phyloP scores from a whole-genome alignment of 306 rosid species.

The Quercus variabilis region DNA sequence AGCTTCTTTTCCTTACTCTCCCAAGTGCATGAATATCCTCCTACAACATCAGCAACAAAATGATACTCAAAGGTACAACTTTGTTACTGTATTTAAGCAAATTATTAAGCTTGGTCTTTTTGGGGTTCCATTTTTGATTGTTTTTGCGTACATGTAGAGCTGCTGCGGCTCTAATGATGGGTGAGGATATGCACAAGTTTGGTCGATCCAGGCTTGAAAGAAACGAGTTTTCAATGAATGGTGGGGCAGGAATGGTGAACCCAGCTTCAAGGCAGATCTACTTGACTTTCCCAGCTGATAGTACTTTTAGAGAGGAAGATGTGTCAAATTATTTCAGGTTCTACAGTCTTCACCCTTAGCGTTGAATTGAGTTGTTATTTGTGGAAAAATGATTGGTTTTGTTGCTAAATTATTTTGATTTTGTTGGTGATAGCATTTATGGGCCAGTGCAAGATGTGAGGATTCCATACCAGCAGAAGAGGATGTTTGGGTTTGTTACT shows the following conservation, averaged over 20 bases:
- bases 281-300: slow-evolving; percentile 96
- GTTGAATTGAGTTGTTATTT: neutral
- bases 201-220: slow-evolving; percentile 71
- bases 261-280: slow-evolving; percentile 97
- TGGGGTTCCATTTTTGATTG: neutral
- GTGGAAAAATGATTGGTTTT: neutral
- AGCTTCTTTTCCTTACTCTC: slow-evolving; percentile 67
- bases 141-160: slow-evolving; percentile 40
- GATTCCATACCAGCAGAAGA: slow-evolving; percentile 96
- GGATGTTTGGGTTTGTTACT: slow-evolving; percentile 97
- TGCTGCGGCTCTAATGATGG: slow-evolving; percentile 86
- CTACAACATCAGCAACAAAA: slow-evolving; percentile 52
- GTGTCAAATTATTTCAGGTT: slow-evolving; percentile 96
- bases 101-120: neutral
- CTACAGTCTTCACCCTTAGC: neutral
- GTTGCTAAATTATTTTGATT: slow-evolving; percentile 6
- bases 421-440: slow-evolving; percentile 51
- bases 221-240: slow-evolving; percentile 56
- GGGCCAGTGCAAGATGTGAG: slow-evolving; percentile 99
- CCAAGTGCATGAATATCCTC: slow-evolving; percentile 68
- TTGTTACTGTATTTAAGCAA: neutral
- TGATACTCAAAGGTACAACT: slow-evolving; percentile 68
- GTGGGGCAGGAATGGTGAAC: slow-evolving; percentile 60
- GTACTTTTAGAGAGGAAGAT: slow-evolving; percentile 97
- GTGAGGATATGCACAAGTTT: slow-evolving; percentile 76